Evolutionary conservation across 805 yeast genomes (phyloP).

Genomic region (Danielia reshetovae): DNA sequence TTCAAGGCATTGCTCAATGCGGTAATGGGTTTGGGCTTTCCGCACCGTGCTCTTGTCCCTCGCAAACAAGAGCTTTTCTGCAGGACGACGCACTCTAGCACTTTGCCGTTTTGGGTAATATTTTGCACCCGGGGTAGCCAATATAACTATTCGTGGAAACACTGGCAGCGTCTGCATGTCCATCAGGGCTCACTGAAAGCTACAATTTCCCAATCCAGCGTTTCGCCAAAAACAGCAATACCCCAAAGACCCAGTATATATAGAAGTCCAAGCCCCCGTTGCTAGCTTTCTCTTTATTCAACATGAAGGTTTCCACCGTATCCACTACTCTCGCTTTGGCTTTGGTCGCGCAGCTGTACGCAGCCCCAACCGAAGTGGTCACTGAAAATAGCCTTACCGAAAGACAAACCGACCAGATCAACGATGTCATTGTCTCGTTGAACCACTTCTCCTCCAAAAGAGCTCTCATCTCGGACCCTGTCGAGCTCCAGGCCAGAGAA

Average conservation of each 20-base stretch:
- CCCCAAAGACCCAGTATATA: neutral
- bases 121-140: slow-evolving; percentile 1
- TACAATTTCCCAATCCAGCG: neutral
- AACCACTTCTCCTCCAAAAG: slow-evolving; percentile 29
- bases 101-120: neutral
- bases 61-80: neutral
- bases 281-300: neutral
- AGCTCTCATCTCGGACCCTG: slow-evolving; percentile 14
- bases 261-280: neutral
- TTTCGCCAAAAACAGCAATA: neutral
- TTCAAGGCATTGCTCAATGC: too few relatives aligned
- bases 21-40: too few relatives aligned
- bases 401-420: slow-evolving; percentile 20
- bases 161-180: too few relatives aligned
- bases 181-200: too few relatives aligned
- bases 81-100: neutral
- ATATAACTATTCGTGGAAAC: neutral
- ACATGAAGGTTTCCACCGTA: slow-evolving; percentile 14
- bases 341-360: slow-evolving; percentile 13
- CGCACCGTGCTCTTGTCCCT: too few relatives aligned
- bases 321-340: slow-evolving; percentile 16
- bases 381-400: slow-evolving; percentile 7
- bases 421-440: slow-evolving; percentile 25
- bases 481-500: slow-evolving; percentile 34
- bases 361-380: slow-evolving; percentile 16